phyloP scores from a whole-genome alignment of 345 rosid genomes.

The Murraya paniculata region DNA sequence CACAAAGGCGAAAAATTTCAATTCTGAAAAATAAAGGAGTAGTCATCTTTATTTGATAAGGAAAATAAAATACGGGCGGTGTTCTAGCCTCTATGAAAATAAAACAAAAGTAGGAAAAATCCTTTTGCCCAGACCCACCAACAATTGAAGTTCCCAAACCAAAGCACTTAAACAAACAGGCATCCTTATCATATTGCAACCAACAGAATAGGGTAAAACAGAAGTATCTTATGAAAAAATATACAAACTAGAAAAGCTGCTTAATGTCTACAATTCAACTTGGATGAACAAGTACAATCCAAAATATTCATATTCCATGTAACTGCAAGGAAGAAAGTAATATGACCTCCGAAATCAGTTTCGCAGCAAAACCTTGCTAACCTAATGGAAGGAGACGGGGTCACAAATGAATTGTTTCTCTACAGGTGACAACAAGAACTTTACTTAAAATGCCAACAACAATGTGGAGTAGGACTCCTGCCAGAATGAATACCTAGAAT shows the following conservation, averaged over 20 bases:
- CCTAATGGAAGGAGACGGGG: neutral
- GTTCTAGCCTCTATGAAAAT: neutral
- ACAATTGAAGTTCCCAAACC: neutral
- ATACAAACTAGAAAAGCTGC: neutral
- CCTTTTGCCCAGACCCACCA: neutral
- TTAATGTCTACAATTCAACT: neutral
- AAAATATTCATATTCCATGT: neutral
- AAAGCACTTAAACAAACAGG: neutral
- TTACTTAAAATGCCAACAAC: neutral
- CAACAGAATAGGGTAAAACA: neutral
- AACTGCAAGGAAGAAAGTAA: neutral
- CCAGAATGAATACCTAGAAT: constrained; percentile 6
- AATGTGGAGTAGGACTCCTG: neutral
- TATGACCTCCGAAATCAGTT: neutral
- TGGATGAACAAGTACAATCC: neutral
- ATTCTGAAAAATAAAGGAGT: neutral
- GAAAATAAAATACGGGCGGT: neutral
- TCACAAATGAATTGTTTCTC: neutral
- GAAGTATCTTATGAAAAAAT: neutral
- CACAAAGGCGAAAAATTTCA: neutral
- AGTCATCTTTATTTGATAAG: too few relatives aligned
- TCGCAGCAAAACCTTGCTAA: neutral
- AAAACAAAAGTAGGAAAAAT: neutral
- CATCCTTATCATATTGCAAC: constrained; percentile 1
- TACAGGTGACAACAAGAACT: neutral